Base-by-base conservation (phyloP, 805 yeast genomes). In the Starmerella floricola region DNA sequence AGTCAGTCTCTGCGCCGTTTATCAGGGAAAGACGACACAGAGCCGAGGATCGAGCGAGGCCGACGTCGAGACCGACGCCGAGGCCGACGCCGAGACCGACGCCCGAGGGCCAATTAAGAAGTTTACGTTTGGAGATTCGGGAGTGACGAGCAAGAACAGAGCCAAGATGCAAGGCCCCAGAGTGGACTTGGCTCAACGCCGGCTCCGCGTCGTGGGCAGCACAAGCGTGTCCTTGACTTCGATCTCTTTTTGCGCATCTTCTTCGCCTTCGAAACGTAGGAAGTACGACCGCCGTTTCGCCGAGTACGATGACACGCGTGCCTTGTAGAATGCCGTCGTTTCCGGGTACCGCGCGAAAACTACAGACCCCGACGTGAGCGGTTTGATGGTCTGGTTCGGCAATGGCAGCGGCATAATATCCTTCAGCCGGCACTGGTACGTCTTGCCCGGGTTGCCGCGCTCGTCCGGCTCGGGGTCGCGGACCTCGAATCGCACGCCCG, bases 401-500 rank as follows among this genome's bases (percentile, higher is more conserved):
- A 57, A 53, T 2, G 78, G 71, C 15, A 62, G 53, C 0, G 93
- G 84, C 33, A 91, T 79, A 30, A 81, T 63, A 50, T 91, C 97
- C 55, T 79, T 79, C 70, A 82, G 76, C 17, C 73, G 78, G 8
- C 95, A 86, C 54, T 78, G 80, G 63, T 79, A 91, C 1, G 81
- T 68, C 53, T 79, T 88, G 2, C 95, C 95, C 3, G 87, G 81
- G 44, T 87, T 84, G 48, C 81, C 83, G 52, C 77, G 72, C 55
- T 88, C 97, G 56, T 91, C 98, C 0, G 98, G 97, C 55, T 91
- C 98, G 0, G 97, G 95, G 60, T 91, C 98, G 53, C 84, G 75
- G n/a, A 91, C 87, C 61, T 91, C 97, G 58, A 79, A 86, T 45
- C 74, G 69, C 1, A 67, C 64, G 1, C 91, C 88, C 50, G 84